Evolutionary conservation across 1,284 basidiomycete genomes (phyloP), one percentile per base, ranked within the genome.

Genomic region (Microbotryum intermedium): DNA sequence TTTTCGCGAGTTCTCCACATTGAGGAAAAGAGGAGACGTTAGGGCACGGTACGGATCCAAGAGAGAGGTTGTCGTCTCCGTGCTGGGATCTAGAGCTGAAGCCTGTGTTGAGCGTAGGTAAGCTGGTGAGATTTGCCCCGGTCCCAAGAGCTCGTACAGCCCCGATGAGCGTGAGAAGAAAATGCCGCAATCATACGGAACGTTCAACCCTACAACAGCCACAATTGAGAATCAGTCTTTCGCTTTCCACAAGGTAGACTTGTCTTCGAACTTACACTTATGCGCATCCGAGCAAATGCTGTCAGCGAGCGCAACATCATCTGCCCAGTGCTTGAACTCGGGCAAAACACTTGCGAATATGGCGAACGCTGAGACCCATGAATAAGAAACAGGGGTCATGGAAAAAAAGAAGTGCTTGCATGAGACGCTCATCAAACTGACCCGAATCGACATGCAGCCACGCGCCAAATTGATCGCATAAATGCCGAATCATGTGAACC

Each of bases 381-480:
- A 13, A 13, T 28, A 7, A 6, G 11, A 50, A 30, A 29, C 10
- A 26, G 58, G 16, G 20, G 20, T 9, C 34, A 3, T 7, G 4
- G 26, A 3, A 18, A 29, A 16, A 16, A 43, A 26, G 26, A n/a
- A 48, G n/a, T 11, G 34, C 34, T 34, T 34, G 39, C 13, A 20
- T 20, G 25, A 45, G 28, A 18, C 6, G 45, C 13, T 13, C 25
- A 29, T 21, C 21, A 11, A 29, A 66, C 74, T 55, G 49, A 77
- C 76, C 77, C 6, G 76, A 79, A 67, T 80, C 80, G 39, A 80
- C 71, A 65, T 81, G 79, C 4, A 81, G 66, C 79, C 79, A 81
- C 0, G 76, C 77, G 7, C 66, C 70, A 60, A 77, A 76, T 29
- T 60, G 44, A 54, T 74, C 73, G 58, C 78, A 79, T 29, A 80